Base-by-base conservation (phyloP, 23 red algal genomes). In the Gracilaria caudata region DNA sequence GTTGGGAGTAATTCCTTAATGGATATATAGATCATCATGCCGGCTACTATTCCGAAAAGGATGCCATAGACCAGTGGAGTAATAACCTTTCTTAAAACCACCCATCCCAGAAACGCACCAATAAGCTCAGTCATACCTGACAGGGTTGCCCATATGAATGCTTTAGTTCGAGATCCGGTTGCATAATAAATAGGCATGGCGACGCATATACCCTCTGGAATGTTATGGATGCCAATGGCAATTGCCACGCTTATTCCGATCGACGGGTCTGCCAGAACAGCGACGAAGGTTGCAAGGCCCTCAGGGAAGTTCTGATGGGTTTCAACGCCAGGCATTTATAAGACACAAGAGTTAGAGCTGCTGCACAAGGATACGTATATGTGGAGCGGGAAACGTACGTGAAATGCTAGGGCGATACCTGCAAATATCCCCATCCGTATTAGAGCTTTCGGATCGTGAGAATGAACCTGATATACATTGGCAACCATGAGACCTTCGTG, bases 141-240 rank as follows among this genome's bases (percentile, higher is more conserved):
- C 47, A 94, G 39, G n/a, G 91, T 89, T 49, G 94, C 94, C 88
- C 90, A 92, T n/a, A 93, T 83, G 78, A 97, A 93, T 0, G 90
- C 89, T 57, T 97, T 97, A 9, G 16, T 14, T 37, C 71, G 78
- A 11, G 84, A 93, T 36, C 88, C 85, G 30, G 94, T 97, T 26
- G 94, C 94, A 64, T 93, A 97, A 43, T 88, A 97, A 71, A 97
- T 93, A 0, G 94, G 94, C 81, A 97, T 91, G 34, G 94, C 94
- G 79, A 97, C 94, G 71, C 82, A 83, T 51, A 97, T 80, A 4
- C 94, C 94, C 83, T 97, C 94, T 5, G 94, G 94, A 65, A 97
- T 97, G 78, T 92, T 97, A 84, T 93, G 89, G 30, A 97, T 89
- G 3, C 86, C 74, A 34, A 97, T 93, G 14, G 94, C 94, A 53